Evolutionary conservation across 306 rosid species (phyloP).

Genomic region (Mimosa pudica): DNA sequence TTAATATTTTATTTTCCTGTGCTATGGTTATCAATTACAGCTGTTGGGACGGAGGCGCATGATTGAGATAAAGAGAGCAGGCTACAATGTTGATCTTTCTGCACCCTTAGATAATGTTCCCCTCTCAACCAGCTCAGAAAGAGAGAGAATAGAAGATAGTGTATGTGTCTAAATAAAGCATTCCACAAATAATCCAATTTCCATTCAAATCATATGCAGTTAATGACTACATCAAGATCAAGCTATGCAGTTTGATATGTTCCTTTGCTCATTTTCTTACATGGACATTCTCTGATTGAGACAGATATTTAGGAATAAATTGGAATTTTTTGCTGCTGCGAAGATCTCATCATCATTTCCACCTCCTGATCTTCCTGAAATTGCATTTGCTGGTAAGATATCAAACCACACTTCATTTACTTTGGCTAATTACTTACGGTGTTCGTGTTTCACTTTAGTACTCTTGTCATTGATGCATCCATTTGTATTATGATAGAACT

Average conservation of each 20-base stretch:
- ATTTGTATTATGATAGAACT: neutral
- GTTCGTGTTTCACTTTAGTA: conserved; percentile 16
- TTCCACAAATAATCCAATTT: conserved; percentile 8
- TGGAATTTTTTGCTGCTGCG: conserved; percentile 93
- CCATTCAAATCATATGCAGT: neutral
- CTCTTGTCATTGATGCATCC: conserved; percentile 5
- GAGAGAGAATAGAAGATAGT: conserved; percentile 82
- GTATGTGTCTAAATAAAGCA: conserved; percentile 48
- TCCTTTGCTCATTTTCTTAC: conserved; percentile 2
- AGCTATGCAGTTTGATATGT: conserved; percentile 2
- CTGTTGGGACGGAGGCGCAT: conserved; percentile 81
- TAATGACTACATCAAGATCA: conserved; percentile 6
- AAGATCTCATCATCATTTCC: conserved; percentile 92
- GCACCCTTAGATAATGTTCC: conserved; percentile 89
- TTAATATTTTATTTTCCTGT: conserved; percentile 36
- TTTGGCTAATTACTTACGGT: conserved; percentile 15
- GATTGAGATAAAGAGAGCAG: conserved; percentile 84
- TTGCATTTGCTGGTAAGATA: conserved; percentile 92
- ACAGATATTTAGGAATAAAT: conserved; percentile 76
- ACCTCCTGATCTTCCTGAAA: conserved; percentile 84
- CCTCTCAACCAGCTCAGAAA: conserved; percentile 61
- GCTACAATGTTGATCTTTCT: conserved; percentile 88
- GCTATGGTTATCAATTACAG: conserved; percentile 47
- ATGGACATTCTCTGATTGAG: conserved; percentile 25
- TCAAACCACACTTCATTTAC: conserved; percentile 13